Evolutionary conservation across 495 filamentous ascomycete species (phyloP).

Genomic region (Podospora didyma): DNA sequence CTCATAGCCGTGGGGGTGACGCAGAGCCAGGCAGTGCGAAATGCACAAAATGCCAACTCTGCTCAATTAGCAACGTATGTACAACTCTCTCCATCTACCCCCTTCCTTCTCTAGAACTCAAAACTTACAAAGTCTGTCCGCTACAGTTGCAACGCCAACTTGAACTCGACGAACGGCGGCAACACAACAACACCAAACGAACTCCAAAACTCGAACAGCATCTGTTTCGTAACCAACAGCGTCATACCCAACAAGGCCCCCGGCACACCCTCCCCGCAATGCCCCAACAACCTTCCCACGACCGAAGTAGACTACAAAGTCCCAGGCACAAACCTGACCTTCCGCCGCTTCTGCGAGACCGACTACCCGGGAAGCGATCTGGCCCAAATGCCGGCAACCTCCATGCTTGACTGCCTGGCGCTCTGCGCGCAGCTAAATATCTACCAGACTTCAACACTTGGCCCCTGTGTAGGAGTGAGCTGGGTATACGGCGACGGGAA

Average conservation of each 20-base stretch:
- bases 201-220: no score
- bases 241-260: background rate
- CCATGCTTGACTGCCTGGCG: constrained; percentile 15
- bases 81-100: no score
- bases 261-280: background rate
- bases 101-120: no score
- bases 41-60: constrained; percentile 8
- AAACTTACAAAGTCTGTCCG: no score
- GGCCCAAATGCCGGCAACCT: constrained; percentile 4
- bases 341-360: constrained; percentile 4
- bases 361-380: constrained; percentile 8
- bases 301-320: constrained; percentile 7
- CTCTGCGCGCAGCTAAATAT: constrained; percentile 15
- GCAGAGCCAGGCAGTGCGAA: constrained; percentile 8
- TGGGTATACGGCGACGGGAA: constrained; percentile 7
- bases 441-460: constrained; percentile 5
- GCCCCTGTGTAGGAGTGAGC: constrained; percentile 6
- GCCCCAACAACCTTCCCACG: background rate
- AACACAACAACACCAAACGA: no score
- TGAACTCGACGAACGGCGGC: no score
- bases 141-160: no score
- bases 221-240: background rate
- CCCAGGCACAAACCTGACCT: constrained; percentile 9
- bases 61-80: no score
- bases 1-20: constrained; percentile 6